Base-by-base conservation (phyloP, 2,329 filamentous ascomycete genomes). In the Cytospora mali region DNA sequence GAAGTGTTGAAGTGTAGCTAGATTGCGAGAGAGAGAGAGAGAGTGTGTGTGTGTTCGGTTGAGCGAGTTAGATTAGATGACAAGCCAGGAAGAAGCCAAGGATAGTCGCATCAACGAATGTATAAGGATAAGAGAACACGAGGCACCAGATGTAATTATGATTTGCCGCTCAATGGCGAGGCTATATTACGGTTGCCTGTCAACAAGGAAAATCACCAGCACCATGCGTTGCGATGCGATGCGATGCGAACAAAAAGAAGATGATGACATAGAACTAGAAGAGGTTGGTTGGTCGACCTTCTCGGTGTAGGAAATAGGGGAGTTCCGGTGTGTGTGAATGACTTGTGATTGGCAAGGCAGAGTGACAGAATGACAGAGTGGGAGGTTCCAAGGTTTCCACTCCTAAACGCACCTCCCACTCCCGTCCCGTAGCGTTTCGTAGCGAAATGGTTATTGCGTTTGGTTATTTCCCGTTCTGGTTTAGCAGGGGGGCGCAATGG, bases 381-480 rank as follows among this genome's bases (percentile, higher is more conserved):
- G 7, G 14, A 27, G 23, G 28, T 28, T 48, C 31, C 18, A 21
- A 42, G 52, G 18, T 25, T 54, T 11, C 13, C 29, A 31, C n/a
- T 49, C 35, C n/a, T n/a, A n/a, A n/a, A 48, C 39, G n/a, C 28
- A 31, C 58, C 33, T 21, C 23, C 33, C 33, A 21, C 33, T 28
- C 9, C 49, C 29, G 31, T 35, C 11, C 33, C 16, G 57, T 60
- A 46, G 27, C 35, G 50, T 35, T 46, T 27, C 31, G 31, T 60
- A 60, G 57, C 57, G 57, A 60, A 28, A 60, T 60, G 50, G 57
- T 50, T 48, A 35, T 48, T 60, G 57, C 57, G 57, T 60, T n/a
- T 27, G 57, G 27, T 60, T 54, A 51, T 60, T 53, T 33, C 57
- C 57, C n/a, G 33, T 60, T 60, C 50, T 23, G 57, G 42, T 31